phyloP scores from a whole-genome alignment of 2,329 filamentous ascomycete genomes.

The Basipetospora chlamydospora region DNA sequence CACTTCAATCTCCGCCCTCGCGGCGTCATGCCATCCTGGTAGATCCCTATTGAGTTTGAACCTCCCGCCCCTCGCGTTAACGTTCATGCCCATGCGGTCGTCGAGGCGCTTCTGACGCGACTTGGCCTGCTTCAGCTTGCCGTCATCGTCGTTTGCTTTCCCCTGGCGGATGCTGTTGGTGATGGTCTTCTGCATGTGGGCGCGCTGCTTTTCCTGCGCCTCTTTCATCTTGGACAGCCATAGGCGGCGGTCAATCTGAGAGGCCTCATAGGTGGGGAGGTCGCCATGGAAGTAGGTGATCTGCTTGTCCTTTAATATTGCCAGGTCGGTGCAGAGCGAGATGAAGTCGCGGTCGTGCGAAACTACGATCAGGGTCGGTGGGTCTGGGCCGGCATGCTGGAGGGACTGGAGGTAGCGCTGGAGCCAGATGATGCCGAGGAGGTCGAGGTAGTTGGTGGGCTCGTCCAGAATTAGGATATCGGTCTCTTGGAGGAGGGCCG shows the following conservation, averaged over 20 bases:
- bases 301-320: conserved; percentile 59
- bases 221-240: conserved; percentile 65
- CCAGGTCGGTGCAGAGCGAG: conserved; percentile 60
- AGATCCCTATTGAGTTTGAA: conserved; percentile 74
- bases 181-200: conserved; percentile 69
- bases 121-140: conserved; percentile 75
- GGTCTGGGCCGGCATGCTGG: conserved; percentile 32
- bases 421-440: conserved; percentile 74
- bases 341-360: conserved; percentile 77
- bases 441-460: conserved; percentile 74
- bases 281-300: conserved; percentile 65
- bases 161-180: conserved; percentile 60
- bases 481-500: conserved; percentile 53
- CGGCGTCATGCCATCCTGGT: conserved; percentile 42
- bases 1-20: conserved; percentile 56
- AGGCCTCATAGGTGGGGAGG: conserved; percentile 54
- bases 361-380: conserved; percentile 59
- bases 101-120: conserved; percentile 75
- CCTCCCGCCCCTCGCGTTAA: conserved; percentile 53
- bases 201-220: conserved; percentile 65
- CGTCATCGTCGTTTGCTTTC: conserved; percentile 65
- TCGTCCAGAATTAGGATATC: conserved; percentile 76
- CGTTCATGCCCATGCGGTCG: conserved; percentile 63
- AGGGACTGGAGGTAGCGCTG: conserved; percentile 53
- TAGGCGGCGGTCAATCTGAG: conserved; percentile 51